Base-by-base conservation (phyloP, 1,139 yeast species). In the Candida tetrigidarum region DNA sequence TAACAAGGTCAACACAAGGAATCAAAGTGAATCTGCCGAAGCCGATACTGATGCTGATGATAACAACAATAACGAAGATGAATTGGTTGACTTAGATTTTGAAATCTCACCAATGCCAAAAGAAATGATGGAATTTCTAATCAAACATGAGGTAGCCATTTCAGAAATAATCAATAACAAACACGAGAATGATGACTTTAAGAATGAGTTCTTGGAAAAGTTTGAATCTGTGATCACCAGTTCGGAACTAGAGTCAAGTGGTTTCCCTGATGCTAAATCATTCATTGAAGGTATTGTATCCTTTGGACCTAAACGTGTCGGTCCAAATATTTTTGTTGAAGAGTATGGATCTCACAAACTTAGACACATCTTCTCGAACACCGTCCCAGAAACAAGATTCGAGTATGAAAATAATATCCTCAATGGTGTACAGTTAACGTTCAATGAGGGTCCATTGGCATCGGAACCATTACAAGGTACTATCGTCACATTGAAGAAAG, bases 391-490 rank as follows among this genome's bases (percentile, higher is more conserved):
- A 14, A 37, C 56, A 1, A 55, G 53, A 11, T 78, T 80, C 52
- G 80, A 73, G 42, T 84, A 72, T 59, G 90, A 84, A 51, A 84
- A 84, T 44, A 81, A 85, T 55, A 66, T 93, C 5, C 60, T 87
- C 39, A 86, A 88, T 54, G 99, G 97, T 1, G 92, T 91, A 64
- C 96, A 90, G 59, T 67, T 91, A 41, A 90, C 97, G 2, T 80
- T 83, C 43, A 74, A 78, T 40, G 90, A 84, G 57, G 99, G 99
- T 1, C 98, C 98, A 0, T 71, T 95, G 43, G 84, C 95, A 1
- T 80, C 86, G 4, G 99, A 95, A 61, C 93, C 92, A 0, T 77
- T 90, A 30, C 95, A 91, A 62, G 97, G 98, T 3, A 78, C 86
- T 48, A 74, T 86, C 5, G 80, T 85, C 4, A 63, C 81, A 2